phyloP scores from a whole-genome alignment of 805 yeast species.

The Wickerhamomyces kurtzmanii region DNA sequence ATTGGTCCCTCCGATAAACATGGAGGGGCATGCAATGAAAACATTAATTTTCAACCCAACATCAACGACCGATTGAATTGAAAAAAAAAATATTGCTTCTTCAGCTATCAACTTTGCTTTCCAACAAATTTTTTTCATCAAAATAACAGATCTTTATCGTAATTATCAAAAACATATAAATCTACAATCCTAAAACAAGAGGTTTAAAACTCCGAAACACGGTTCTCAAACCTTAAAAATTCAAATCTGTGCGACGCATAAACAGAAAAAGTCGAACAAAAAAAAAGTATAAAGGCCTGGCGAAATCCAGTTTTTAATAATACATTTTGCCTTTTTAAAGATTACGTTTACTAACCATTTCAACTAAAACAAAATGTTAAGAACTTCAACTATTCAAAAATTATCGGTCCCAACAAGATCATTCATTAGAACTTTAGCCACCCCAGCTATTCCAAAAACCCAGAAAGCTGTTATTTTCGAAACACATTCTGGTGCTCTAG shows the following conservation, averaged over 20 bases:
- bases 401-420: slow-evolving; percentile 6
- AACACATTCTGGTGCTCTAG: slow-evolving; percentile 51
- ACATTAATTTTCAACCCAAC: too few species aligned
- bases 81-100: too few species aligned
- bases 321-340: not conserved
- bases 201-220: slow-evolving; percentile 1
- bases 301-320: not conserved
- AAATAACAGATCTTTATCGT: too few species aligned
- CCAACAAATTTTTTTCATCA: too few species aligned
- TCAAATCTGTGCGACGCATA: not conserved
- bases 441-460: slow-evolving; percentile 41
- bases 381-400: not conserved
- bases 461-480: slow-evolving; percentile 69
- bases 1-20: too few species aligned
- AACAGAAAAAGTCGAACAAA: not conserved
- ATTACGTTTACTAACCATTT: not conserved
- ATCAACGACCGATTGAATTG: too few species aligned
- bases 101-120: too few species aligned
- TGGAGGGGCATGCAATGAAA: too few species aligned
- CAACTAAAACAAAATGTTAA: not conserved
- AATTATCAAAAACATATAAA: too few species aligned
- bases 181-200: too few species aligned
- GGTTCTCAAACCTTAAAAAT: not conserved
- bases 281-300: not conserved
- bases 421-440: slow-evolving; percentile 7